A percentile compares a stretch with the other conserved stretches of the same genome.
phyloP scores from a whole-genome alignment of 1,284 basidiomycete species.

The Lentinus polychrous region DNA sequence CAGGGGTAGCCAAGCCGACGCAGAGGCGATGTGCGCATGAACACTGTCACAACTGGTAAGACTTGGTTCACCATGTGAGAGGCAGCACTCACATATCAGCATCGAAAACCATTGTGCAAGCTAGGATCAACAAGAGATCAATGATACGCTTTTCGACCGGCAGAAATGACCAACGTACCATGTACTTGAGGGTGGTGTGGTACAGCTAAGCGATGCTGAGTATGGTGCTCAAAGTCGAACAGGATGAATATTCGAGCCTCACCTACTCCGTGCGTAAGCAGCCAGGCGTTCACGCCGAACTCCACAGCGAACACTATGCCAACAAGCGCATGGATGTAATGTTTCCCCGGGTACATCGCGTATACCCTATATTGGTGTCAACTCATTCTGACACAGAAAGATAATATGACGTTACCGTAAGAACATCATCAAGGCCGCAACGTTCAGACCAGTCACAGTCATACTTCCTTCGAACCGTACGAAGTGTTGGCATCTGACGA shows the following conservation, averaged over 20 bases:
- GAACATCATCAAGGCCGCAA: conserved; percentile 50
- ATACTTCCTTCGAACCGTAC: conserved; percentile 45
- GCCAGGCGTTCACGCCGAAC: conserved; percentile 39
- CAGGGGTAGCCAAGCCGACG: conserved; percentile 50
- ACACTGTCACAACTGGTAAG: neutral
- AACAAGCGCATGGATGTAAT: conserved; percentile 29
- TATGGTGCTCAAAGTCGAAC: too few species aligned
- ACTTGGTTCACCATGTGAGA: neutral
- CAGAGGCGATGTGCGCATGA: conserved; percentile 28
- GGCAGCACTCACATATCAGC: conserved; percentile 26
- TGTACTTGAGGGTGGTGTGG: conserved; percentile 8
- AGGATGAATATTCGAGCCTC: too few species aligned
- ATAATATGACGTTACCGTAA: conserved; percentile 29
- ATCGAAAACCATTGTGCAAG: conserved; percentile 50
- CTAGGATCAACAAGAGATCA: conserved; percentile 20
- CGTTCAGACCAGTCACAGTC: conserved; percentile 40
- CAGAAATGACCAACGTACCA: neutral
- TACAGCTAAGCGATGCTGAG: conserved; percentile 8
- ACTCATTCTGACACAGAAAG: neutral
- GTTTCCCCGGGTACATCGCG: conserved; percentile 37
- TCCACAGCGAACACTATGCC: conserved; percentile 32
- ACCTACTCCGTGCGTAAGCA: conserved; percentile 28
- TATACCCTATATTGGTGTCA: conserved; percentile 27
- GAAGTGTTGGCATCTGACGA: conserved; percentile 39
- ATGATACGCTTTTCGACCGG: neutral